A percentile compares a stretch with the other conserved stretches of the same genome.
phyloP scores from a whole-genome alignment of 2,329 filamentous ascomycete genomes.

The Microascus cirrosus region DNA sequence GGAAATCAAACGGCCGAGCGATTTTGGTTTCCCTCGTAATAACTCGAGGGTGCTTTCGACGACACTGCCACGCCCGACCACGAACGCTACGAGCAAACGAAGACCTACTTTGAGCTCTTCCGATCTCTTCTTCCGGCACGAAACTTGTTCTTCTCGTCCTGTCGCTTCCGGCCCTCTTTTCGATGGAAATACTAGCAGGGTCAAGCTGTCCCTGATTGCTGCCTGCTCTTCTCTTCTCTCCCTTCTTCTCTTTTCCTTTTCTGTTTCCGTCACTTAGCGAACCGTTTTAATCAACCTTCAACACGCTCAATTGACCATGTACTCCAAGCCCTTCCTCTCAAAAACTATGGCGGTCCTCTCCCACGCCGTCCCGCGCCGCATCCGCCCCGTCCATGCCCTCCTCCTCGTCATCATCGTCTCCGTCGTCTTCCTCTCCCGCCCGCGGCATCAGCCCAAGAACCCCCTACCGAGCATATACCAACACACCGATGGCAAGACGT shows the following conservation, averaged over 20 bases:
- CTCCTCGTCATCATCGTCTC: constrained; percentile 8
- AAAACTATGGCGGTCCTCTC: not conserved
- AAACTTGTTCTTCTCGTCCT: not conserved
- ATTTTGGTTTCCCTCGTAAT: no score
- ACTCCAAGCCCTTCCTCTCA: not conserved
- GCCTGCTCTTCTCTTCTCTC: not conserved
- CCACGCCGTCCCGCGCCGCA: constrained; percentile 7
- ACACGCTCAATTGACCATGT: not conserved
- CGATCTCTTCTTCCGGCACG: not conserved
- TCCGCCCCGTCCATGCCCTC: constrained; percentile 8
- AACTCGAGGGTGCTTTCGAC: no score
- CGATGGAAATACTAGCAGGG: not conserved
- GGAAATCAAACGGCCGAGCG: no score
- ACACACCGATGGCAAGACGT: constrained; percentile 8
- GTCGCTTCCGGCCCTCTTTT: not conserved
- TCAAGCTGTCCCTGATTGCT: not conserved
- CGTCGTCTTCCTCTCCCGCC: constrained; percentile 8
- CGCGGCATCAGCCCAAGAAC: constrained; percentile 2
- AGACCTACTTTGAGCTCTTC: not conserved
- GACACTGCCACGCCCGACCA: no score
- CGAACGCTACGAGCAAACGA: not conserved
- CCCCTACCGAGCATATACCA: constrained; percentile 5
- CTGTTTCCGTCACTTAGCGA: not conserved
- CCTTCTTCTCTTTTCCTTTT: not conserved
- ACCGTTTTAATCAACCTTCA: not conserved